Evolutionary conservation across 805 yeast species (phyloP), one percentile per base, ranked within the genome.

Genomic region (Metschnikowia cerradonensis): DNA sequence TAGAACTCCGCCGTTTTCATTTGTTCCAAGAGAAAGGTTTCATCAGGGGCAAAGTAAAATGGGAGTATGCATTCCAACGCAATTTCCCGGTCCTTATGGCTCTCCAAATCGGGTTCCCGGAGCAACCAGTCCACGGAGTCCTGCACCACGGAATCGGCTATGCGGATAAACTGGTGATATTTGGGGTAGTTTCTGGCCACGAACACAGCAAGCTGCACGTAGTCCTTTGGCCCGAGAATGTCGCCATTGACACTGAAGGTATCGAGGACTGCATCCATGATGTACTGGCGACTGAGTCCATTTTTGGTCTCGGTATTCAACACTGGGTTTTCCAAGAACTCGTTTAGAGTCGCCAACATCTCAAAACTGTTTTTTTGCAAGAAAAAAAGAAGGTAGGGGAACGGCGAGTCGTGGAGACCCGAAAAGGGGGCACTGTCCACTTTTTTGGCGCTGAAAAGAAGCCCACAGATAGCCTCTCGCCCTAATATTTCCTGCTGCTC

Each of bases 141-240:
- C 5, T 77, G 76, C 39, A 87, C 62, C 2, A 73, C 67, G 1
- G 81, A 71, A 49, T 84, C 94, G 0, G 90, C 79, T 1, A 94
- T 65, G 41, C 89, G 75, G 10, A 92, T 76, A 54, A 88, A 91
- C 66, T 92, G 99, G 11, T 81, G 75, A 64, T 87, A 92, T 62
- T 92, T 94, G 2, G 97, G 86, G 54, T 84, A 82, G 61, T 88
- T 91, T 51, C 92, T 68, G 0, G 92, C 88, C 33, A 92, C 66
- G 61, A 92, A 94, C 3, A 89, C 79, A 2, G 88, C 76, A 45
- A 88, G 64, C 5, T 67, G 61, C 40, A 73, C 65, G 13, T 58
- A 52, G 33, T 68, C 73, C 4, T 30, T 45, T 4, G 58, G 59
- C 4, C 52, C 32, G 46, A 72, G 68, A 2, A 26, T 45, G 4